Evolutionary conservation across 352 stramenopile genomes (phyloP), one percentile per base, ranked within the genome.

Genomic region (Pythium sp.): DNA sequence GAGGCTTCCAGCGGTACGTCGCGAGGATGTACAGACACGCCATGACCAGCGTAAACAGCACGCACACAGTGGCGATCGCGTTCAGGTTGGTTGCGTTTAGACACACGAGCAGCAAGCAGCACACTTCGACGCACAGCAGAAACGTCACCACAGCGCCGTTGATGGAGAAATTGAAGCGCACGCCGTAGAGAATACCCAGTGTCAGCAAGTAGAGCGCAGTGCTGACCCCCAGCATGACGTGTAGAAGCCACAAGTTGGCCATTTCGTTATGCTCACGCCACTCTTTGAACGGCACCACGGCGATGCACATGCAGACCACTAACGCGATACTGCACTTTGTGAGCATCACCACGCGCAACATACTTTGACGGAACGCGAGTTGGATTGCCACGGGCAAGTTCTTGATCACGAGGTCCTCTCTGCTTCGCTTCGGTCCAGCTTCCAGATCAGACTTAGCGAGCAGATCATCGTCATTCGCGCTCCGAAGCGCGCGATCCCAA

Each of bases 321-420:
- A 55, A 14, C 0, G 34, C 65, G 7, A 54, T 58, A 59, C 26
- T 54, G 26, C 18, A 64, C 51, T 32, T 66, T 5, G 49, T 24
- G 2, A 71, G 1, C 22, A 69, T 0, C 14, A 76, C 15, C 15
- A 38, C 5, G 8, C 62, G 59, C 7, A 78, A 56, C 2, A 72
- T 64, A 14, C 62, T 70, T 12, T 72, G 64, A 0, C 70, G 72
- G 38, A 78, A 78, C 15, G 66, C 69, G 28, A 47, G 38, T 49
- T 75, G 65, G 47, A 73, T 65, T 7, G 63, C 18, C 4, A 34
- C 0, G 0, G 63, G 2, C 3, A 74, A 36, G 11, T 70, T 58
- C 24, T 43, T 46, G 20, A 76, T 60, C 11, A 74, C 18, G 2
- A 70, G 12, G 1, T 69, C 68, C 15, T 64, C 60, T 41, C 41